Evolutionary conservation across 2,329 filamentous ascomycete species (phyloP).

Genomic region (Paracamarosporium sp.): DNA sequence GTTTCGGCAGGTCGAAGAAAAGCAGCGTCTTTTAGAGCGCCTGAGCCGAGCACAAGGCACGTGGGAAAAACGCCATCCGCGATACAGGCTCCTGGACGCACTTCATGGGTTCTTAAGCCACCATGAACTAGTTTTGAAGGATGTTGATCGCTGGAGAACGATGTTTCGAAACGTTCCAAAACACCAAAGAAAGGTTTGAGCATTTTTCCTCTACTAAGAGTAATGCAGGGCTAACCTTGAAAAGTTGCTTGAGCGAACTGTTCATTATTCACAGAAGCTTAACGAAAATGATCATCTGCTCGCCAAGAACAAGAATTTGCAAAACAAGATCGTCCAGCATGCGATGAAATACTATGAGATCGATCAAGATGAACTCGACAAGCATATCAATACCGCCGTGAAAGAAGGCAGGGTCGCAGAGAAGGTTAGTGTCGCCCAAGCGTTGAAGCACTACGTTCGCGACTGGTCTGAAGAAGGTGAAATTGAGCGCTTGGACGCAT

Average conservation of each 20-base stretch:
- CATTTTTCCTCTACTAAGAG: too few species aligned
- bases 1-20: neutral
- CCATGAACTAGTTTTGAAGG: conserved; percentile 2
- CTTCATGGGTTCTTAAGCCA: neutral
- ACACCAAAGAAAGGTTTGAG: conserved; percentile 28
- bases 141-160: conserved; percentile 28
- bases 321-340: conserved; percentile 53
- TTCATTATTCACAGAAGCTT: conserved; percentile 51
- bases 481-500: conserved; percentile 53
- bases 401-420: conserved; percentile 49
- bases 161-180: conserved; percentile 30
- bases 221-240: conserved; percentile 12
- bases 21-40: neutral
- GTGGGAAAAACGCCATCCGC: neutral
- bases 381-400: conserved; percentile 49
- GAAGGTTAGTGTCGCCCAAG: conserved; percentile 58
- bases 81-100: neutral
- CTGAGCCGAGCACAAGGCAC: neutral
- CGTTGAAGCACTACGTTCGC: conserved; percentile 64
- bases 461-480: conserved; percentile 62
- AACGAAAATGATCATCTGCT: conserved; percentile 53
- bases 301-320: conserved; percentile 54
- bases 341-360: conserved; percentile 58
- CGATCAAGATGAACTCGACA: conserved; percentile 52
- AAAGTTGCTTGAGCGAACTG: conserved; percentile 22